Evolutionary conservation across 495 filamentous ascomycete genomes (phyloP).

Genomic region (Symbiotaphrina buchneri): DNA sequence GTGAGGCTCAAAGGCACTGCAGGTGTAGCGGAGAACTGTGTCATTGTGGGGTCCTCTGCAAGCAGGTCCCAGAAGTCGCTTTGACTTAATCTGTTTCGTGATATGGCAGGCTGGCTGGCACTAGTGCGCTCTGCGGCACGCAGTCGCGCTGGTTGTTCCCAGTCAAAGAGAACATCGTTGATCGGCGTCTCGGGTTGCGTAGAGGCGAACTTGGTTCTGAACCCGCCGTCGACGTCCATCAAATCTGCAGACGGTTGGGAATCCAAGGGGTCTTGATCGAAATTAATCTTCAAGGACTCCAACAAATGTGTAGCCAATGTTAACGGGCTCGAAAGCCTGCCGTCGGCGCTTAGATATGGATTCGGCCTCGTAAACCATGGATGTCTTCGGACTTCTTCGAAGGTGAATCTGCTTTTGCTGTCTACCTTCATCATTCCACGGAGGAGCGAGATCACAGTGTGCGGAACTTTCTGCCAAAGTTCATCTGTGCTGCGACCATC

Average conservation of each 20-base stretch:
- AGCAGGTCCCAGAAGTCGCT: conserved; percentile 31
- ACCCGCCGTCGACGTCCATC: conserved; percentile 21
- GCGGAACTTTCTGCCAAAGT: conserved; percentile 63
- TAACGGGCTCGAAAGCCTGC: conserved; percentile 57
- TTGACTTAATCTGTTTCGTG: conserved; percentile 4
- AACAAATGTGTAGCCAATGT: conserved; percentile 82
- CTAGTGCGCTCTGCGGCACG: conserved; percentile 2
- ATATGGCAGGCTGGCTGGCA: conserved; percentile 22
- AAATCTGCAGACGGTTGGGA: conserved; percentile 16
- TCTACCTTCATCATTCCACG: conserved; percentile 86
- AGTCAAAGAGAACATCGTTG: conserved; percentile 49
- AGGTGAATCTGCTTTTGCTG: conserved; percentile 50
- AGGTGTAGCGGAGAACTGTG: conserved; percentile 69
- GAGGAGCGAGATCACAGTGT: conserved; percentile 62
- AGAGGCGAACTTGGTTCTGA: conserved; percentile 27
- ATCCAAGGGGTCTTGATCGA: conserved; percentile 40
- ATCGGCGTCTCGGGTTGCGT: conserved; percentile 65
- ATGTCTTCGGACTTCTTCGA: conserved; percentile 74
- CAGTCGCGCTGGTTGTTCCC: conserved; percentile 33
- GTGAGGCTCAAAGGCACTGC: conserved; percentile 63
- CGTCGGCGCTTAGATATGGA: conserved; percentile 45
- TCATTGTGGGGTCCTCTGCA: conserved; percentile 75
- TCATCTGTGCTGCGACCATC: conserved; percentile 63
- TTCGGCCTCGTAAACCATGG: conserved; percentile 88
- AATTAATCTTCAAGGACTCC: conserved; percentile 78